Evolutionary conservation across 352 stramenopile species (phyloP), one percentile per base, ranked within the genome.

Genomic region (Aphanomyces invadans): DNA sequence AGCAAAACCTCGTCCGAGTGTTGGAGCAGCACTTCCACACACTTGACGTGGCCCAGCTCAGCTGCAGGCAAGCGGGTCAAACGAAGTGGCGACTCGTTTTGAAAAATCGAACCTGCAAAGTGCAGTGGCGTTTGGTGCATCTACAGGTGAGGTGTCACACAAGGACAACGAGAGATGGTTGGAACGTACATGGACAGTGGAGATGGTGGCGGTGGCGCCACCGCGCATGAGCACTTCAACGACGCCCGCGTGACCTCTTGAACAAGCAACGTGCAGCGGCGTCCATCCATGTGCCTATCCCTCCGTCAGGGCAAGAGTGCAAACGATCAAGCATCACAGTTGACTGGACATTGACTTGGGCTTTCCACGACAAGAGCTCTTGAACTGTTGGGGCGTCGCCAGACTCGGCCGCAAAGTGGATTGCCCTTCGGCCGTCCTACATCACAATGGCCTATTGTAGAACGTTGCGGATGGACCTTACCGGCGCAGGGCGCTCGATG

Each of bases 71-170:
- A 21, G 26, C 12, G 7, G 0, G 26, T 21, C 23, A 19, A 21
- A 10, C n/a, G 25, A 12, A 54, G 5, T 12, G 26, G 9, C 15
- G 15, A 28, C 17, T 4, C 10, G 12, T 21, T 11, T 17, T 19
- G 44, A 64, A n/a, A n/a, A n/a, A n/a, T n/a, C 26, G 25, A 28
- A 67, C 60, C 60, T 28, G 60, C 60, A 2, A 67, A 9, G 29
- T 67, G 60, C 4, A 67, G 33, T 11, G 60, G 42, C 19, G 60
- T 67, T 26, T 67, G 60, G 15, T 28, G 45, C 60, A 67, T 67
- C 60, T 67, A 57, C 46, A 4, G 21, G n/a, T 28, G 19, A 29
- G 9, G 21, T 19, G 19, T 52, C 44, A 57, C 15, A 17, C 9
- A 33, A 15, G 7, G 7, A 1, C 15, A 42, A 7, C 29, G 49